Conservation (phyloP, 2,329 filamentous ascomycete species). For the Fusarium concolor region DNA sequence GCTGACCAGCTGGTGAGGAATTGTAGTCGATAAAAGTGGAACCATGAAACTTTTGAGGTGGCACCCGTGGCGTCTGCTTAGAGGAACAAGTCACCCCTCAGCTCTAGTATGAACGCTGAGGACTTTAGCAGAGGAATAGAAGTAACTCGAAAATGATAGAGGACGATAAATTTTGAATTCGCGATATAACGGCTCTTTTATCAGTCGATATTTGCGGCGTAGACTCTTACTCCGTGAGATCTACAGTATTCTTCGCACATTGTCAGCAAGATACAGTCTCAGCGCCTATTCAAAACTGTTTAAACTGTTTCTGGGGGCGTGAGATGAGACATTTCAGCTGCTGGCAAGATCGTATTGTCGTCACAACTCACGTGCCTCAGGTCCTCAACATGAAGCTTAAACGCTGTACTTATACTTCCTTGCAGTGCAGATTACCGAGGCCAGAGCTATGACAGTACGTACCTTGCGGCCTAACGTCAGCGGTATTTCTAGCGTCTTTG, state of each 20-base stretch:
- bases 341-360: conserved; percentile 1
- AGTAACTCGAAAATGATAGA: not conserved
- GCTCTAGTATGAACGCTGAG: not conserved
- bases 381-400: conserved; percentile 4
- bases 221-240: not conserved
- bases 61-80: conserved; percentile 36
- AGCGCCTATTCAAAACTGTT: not conserved
- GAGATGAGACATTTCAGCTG: conserved; percentile 30
- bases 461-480: conserved; percentile 39
- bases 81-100: conserved; percentile 11
- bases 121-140: not conserved
- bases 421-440: conserved; percentile 14
- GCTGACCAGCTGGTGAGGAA: conserved; percentile 37
- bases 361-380: conserved; percentile 36
- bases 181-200: not conserved
- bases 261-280: conserved; percentile 7
- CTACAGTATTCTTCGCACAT: conserved; percentile 4
- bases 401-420: conserved; percentile 28
- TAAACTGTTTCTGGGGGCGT: conserved; percentile 15
- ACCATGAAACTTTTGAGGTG: conserved; percentile 12
- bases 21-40: conserved; percentile 39
- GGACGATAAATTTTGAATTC: not conserved
- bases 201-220: not conserved
- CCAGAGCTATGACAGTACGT: conserved; percentile 23
- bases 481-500: conserved; percentile 6